Base-by-base conservation (phyloP, 2,329 filamentous ascomycete species). In the Tolypocladium amazonense region DNA sequence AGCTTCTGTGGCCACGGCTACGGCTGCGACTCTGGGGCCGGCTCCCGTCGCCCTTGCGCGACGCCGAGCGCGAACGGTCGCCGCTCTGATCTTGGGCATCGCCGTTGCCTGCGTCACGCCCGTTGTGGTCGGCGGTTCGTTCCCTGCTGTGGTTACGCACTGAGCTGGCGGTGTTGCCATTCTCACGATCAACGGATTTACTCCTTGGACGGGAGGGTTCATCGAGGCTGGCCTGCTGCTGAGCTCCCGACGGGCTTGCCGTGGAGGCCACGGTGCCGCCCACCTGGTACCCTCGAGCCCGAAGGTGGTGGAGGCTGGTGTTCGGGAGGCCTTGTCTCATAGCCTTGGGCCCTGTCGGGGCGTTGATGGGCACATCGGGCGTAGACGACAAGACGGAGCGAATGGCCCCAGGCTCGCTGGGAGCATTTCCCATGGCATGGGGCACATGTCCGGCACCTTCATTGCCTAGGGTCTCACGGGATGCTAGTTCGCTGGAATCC, bases 271-370 rank as follows among this genome's bases (percentile, higher is more conserved):
- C 59, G 11, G 60, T 75, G 65, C 76, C 75, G 65, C 72, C 73
- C 43, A 81, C 74, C 64, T 72, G 79, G 68, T 75, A 77, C 45
- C 79, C 80, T 63, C 79, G 74, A 30, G 82, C 82, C 63, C 84
- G 78, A 71, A 87, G 71, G 67, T 88, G 83, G 64, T 86, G 82
- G 58, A 89, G 82, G 65, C 89, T 90, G 60, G 88, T 92, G 72
- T 95, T 95, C 57, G 90, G 89, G 14, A 92, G 79, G 37, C 92
- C 91, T 73, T 94, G 88, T 63, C 93, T 84, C 90, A 97, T 96
- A 23, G 94, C 94, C 75, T 94, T 92, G 56, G 94, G 94, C 12
- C 92, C 94, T 59, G 89, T 96, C 35, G 94, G 94, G 35, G 94
- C 94, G 75, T 81, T 90, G 75, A 86, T 73, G 53, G 85, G 85